Conservation (phyloP, 441 rosid genomes). For the Capsella rubella region DNA sequence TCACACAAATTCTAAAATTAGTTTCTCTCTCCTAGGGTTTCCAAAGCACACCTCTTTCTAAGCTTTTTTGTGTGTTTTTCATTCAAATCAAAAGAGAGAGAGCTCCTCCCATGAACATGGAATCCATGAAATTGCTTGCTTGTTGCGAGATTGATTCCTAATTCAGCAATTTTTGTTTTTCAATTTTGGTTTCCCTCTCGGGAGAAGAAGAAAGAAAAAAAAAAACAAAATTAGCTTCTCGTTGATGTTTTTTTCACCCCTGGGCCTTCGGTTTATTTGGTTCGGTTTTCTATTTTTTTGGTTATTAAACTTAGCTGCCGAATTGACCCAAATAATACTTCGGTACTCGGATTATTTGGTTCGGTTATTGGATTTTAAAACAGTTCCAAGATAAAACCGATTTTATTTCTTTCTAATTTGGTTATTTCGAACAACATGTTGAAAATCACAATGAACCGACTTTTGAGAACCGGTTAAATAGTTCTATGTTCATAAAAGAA, state of each 20-base stretch:
- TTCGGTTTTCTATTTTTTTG: too few species aligned
- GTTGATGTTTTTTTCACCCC: conserved; percentile 36
- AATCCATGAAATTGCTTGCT: conserved; percentile 49
- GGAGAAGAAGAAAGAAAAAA: conserved; percentile 15
- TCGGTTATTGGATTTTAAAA: too few species aligned
- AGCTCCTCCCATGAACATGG: conserved; percentile 25
- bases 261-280: too few species aligned
- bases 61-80: conserved; percentile 17
- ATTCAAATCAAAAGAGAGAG: conserved; percentile 23
- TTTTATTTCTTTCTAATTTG: too few species aligned
- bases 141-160: conserved; percentile 45
- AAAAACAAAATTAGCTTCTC: conserved; percentile 20
- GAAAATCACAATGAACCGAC: too few species aligned
- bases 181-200: conserved; percentile 48
- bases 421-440: too few species aligned
- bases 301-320: too few species aligned
- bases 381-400: too few species aligned
- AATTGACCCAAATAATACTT: too few species aligned
- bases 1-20: conserved; percentile 42
- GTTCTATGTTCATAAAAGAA: too few species aligned
- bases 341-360: too few species aligned
- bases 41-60: conserved; percentile 45
- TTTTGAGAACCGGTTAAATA: too few species aligned
- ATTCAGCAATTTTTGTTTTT: conserved; percentile 43
- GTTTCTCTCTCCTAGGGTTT: conserved; percentile 76